Percentiles rank a stretch among this genome's conserved stretches.
Evolutionary conservation across 1,139 yeast species (phyloP).

Genomic region (Suhomyces yuchorum): DNA sequence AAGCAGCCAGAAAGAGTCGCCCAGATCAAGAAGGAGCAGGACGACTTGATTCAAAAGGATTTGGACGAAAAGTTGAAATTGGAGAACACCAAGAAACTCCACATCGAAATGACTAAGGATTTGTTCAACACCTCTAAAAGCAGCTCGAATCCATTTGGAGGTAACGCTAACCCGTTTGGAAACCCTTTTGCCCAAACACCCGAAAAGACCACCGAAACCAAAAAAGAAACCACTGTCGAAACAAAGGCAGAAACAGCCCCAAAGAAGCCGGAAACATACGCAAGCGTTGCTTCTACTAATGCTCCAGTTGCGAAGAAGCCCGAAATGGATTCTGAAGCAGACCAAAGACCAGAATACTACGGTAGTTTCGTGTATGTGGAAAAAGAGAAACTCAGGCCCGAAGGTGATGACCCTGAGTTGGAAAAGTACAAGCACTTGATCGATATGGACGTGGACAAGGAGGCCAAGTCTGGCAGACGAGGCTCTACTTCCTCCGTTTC

Average conservation of each 20-base stretch:
- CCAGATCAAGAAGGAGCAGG: slow-evolving; percentile 39
- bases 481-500: slow-evolving; percentile 22
- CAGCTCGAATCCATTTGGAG: slow-evolving; percentile 28
- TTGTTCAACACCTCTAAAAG: slow-evolving; percentile 31
- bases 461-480: slow-evolving; percentile 14
- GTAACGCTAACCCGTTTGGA: slow-evolving; percentile 13
- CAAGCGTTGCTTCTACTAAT: slow-evolving; percentile 25
- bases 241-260: slow-evolving; percentile 1
- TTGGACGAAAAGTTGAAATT: slow-evolving; percentile 25
- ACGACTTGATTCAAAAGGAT: slow-evolving; percentile 33
- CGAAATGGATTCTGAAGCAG: slow-evolving; percentile 12
- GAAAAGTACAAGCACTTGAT: slow-evolving; percentile 53
- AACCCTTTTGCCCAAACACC: slow-evolving; percentile 37
- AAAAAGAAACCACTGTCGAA: background rate
- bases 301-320: slow-evolving; percentile 9
- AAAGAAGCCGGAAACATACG: slow-evolving; percentile 23
- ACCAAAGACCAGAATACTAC: slow-evolving; percentile 51
- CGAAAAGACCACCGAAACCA: background rate
- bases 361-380: slow-evolving; percentile 73
- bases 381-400: slow-evolving; percentile 54
- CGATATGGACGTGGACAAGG: slow-evolving; percentile 37
- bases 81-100: slow-evolving; percentile 27
- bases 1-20: slow-evolving; percentile 56
- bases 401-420: slow-evolving; percentile 38
- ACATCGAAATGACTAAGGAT: slow-evolving; percentile 49